Conservation (phyloP, 177 flowering plant genomes). For the Vitis hybrid region DNA sequence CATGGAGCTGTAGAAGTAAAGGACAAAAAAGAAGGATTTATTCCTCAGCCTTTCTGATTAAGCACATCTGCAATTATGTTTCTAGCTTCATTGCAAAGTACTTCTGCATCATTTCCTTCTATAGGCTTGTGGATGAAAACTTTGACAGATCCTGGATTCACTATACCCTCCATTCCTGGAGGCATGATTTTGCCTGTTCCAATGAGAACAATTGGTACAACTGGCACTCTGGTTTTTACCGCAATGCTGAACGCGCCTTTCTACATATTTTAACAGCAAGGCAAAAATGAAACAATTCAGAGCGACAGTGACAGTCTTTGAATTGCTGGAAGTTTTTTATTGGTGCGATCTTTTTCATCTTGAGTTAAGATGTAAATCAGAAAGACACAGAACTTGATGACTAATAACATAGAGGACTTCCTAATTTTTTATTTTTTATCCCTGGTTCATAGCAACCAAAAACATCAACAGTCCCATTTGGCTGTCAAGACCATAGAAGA, state of each 20-base stretch:
- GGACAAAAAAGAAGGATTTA: no score
- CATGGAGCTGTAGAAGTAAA: neutral
- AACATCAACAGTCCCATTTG: no score
- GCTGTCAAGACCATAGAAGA: no score
- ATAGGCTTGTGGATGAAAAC: constrained; percentile 78
- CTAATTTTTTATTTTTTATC: no score
- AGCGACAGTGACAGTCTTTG: neutral
- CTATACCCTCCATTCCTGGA: constrained; percentile 64
- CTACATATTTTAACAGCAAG: constrained; percentile 35
- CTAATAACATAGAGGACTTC: no score
- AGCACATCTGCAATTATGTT: constrained; percentile 56
- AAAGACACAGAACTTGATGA: no score
- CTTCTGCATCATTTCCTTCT: constrained; percentile 59
- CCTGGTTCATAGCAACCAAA: no score
- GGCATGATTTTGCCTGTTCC: constrained; percentile 98
- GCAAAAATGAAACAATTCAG: constrained; percentile 4
- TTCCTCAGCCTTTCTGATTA: constrained; percentile 24
- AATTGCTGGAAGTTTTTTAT: neutral
- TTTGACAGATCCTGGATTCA: constrained; percentile 71
- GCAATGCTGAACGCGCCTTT: constrained; percentile 98
- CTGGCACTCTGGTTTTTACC: constrained; percentile 74
- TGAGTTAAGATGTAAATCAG: neutral
- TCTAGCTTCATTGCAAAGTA: constrained; percentile 62
- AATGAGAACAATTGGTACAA: constrained; percentile 78
- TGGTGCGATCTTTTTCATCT: neutral